phyloP scores from a whole-genome alignment of 23 red algal species.

The Gracilaria domingensis region DNA sequence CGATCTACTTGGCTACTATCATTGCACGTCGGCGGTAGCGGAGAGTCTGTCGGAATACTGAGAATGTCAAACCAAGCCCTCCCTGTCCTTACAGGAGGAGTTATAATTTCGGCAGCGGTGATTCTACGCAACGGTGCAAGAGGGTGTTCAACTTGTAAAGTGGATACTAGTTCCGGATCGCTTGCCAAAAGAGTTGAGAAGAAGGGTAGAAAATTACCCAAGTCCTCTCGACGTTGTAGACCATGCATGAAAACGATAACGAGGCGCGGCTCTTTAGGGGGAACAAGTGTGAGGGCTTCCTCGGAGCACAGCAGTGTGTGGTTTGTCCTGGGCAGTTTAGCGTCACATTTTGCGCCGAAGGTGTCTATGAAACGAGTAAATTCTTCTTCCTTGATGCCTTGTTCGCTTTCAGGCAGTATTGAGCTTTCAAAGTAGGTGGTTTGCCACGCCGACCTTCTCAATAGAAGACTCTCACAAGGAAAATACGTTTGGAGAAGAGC shows the following conservation, averaged over 20 bases:
- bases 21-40: background rate
- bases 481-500: background rate
- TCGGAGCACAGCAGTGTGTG: background rate
- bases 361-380: background rate
- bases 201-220: background rate
- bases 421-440: background rate
- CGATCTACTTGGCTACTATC: background rate
- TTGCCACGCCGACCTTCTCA: background rate
- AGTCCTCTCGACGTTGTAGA: background rate
- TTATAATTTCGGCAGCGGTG: background rate
- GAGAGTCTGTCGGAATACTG: background rate
- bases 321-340: background rate
- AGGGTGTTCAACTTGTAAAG: background rate
- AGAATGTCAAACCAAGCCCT: conserved; percentile 5
- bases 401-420: background rate
- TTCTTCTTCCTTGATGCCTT: background rate
- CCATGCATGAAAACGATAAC: background rate
- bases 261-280: background rate
- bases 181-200: background rate
- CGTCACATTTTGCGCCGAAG: background rate
- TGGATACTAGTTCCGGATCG: background rate
- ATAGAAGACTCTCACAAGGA: background rate
- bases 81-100: background rate
- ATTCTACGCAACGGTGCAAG: background rate
- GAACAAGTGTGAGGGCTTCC: background rate